Conservation (phyloP, 2,329 filamentous ascomycete genomes). For the Massarina eburnea region DNA sequence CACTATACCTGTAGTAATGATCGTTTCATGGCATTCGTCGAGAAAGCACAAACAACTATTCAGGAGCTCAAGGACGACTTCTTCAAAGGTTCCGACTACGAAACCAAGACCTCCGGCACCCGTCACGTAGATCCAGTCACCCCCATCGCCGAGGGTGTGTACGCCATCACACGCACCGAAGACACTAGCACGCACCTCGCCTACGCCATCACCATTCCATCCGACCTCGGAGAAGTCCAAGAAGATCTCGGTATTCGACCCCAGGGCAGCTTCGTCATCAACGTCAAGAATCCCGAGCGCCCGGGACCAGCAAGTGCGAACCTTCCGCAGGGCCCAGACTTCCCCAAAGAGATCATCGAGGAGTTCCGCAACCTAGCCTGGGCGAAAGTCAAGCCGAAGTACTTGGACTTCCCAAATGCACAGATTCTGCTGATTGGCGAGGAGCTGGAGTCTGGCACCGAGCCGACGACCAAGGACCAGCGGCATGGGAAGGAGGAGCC, state of each 20-base stretch:
- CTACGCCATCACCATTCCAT: slow-evolving; percentile 76
- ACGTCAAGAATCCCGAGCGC: slow-evolving; percentile 76
- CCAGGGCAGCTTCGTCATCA: slow-evolving; percentile 76
- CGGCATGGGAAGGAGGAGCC: slow-evolving; percentile 62
- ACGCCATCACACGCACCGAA: slow-evolving; percentile 71
- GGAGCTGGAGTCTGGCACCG: slow-evolving; percentile 58
- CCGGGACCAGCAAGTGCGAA: slow-evolving; percentile 65
- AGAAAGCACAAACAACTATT: slow-evolving; percentile 69
- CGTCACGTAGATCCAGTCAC: slow-evolving; percentile 69
- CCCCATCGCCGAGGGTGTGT: slow-evolving; percentile 82
- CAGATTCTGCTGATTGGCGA: slow-evolving; percentile 81
- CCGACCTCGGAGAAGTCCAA: slow-evolving; percentile 70
- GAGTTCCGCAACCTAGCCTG: slow-evolving; percentile 75
- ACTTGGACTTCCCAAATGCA: slow-evolving; percentile 72
- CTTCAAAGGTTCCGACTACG: slow-evolving; percentile 66
- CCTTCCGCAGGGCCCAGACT: slow-evolving; percentile 68
- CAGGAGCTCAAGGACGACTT: slow-evolving; percentile 73
- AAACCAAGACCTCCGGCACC: slow-evolving; percentile 73
- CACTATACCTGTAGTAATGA: slow-evolving; percentile 52
- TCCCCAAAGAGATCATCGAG: slow-evolving; percentile 69
- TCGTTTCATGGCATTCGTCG: slow-evolving; percentile 79
- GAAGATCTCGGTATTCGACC: slow-evolving; percentile 70
- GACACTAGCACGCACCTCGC: slow-evolving; percentile 73
- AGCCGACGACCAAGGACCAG: slow-evolving; percentile 60
- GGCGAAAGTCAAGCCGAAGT: slow-evolving; percentile 71